Evolutionary conservation across 164 flowering plant species (phyloP), one percentile per base, ranked within the genome.

Genomic region (Kalanchoe fedtschenkoi): DNA sequence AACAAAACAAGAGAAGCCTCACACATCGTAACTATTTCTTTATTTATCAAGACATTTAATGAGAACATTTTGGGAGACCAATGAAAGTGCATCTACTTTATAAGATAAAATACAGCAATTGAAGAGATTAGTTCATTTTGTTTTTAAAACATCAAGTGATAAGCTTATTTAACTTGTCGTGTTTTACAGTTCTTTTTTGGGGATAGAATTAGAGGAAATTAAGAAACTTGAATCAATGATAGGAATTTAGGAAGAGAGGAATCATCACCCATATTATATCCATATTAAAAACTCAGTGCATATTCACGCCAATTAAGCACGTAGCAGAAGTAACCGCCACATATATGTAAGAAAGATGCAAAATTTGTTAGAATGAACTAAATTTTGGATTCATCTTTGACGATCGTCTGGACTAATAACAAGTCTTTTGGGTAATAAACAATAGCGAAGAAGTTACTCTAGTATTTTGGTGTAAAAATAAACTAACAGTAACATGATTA

Each of bases 151-250:
- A n/a, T n/a, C n/a, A n/a, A n/a, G n/a, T n/a, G n/a, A n/a, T n/a
- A 16, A 29, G 54, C 60, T 26, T 44, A 55, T 41, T n/a, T 32
- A 28, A 32, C 21, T 17, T 44, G 5, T 9, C 47, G 32, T 14
- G 14, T 3, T 43, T 17, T 4, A 21, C n/a, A n/a, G 38, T 37
- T 9, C 37, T 30, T 35, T 60, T 21, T 17, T 21, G 10, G n/a
- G n/a, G 35, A 32, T 17, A 37, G 22, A 21, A 34, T 4, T 58
- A 33, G 21, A 17, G 11, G 22, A 30, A 38, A 37, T 38, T 44
- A 32, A 24, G 65, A 38, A 47, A 38, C 14, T n/a, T 26, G 21
- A 11, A 41, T 61, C 53, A 22, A 62, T 35, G 64, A 19, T 26
- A 47, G 30, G 47, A 46, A 15, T 54, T 19, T 34, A 43, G 51